Evolutionary conservation across 2,329 filamentous ascomycete species (phyloP), one percentile per base, ranked within the genome.

Genomic region (Pyricularia pennisetigena): DNA sequence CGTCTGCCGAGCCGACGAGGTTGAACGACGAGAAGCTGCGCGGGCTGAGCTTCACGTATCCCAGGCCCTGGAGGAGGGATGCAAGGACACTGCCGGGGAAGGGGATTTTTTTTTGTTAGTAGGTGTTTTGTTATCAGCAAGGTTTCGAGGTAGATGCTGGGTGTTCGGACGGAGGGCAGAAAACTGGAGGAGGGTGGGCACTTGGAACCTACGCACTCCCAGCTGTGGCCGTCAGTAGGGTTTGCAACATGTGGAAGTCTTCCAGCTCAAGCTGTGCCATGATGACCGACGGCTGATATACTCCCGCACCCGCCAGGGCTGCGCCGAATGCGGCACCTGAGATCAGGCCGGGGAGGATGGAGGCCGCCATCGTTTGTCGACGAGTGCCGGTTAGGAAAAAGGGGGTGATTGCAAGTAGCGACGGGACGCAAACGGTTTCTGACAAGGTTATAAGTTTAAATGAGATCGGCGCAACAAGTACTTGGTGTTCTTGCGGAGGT

Each of bases 231-330:
- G 85, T 82, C 4, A 90, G 76, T 72, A 91, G 90, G 10, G 82
- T 82, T 75, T 89, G 83, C 32, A 88, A 74, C 88, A 91, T 90
- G 74, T 88, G 86, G 76, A 85, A 90, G 73, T 88, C 83, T 65
- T 82, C 77, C 64, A 90, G 78, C 28, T 79, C 81, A 78, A 91
- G 82, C 78, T 91, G 89, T 9, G 80, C 78, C 68, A 86, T 76
- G 71, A 91, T 88, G 64, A 88, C 80, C 0, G 82, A 78, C 0
- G 88, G 88, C 54, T 83, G 79, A 72, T 85, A 85, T 68, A 90
- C 85, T 32, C 87, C 88, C 1, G 88, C 82, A 3, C 82, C 83
- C 35, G 85, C 80, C 62, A 90, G 80, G 68, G 87, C 85, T 12
- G 84, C 84, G 64, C 89, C 89, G 71, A 90, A 90, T 64, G 82